A percentile compares a stretch with the other conserved stretches of the same genome.
These are phyloP conservation scores for Avena eriantha DNA, from an alignment of 176 grass and related monocot genomes.

Conservation along the genomic window DNA sequence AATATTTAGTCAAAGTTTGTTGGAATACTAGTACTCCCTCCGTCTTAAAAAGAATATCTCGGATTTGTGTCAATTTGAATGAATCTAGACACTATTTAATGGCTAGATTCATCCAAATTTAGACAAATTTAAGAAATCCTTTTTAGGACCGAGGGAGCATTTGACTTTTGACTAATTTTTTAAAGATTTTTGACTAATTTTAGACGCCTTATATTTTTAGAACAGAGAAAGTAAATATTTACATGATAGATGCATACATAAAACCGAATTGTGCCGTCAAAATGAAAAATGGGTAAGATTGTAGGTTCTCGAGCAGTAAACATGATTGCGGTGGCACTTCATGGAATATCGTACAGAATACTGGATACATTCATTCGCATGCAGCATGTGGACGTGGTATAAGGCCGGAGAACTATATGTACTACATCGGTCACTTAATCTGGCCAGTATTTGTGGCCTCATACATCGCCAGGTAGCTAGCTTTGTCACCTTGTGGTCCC, in stretches of 20 bases:
- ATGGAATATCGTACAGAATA: neutral
- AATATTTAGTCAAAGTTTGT: no score
- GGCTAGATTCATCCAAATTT: no score
- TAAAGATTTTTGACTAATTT: no score
- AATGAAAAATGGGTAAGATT: neutral
- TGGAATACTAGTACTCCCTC: no score
- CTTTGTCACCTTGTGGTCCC: neutral
- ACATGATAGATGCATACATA: neutral
- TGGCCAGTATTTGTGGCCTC: constrained; percentile 11
- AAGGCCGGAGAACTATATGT: neutral
- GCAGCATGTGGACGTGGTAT: neutral
- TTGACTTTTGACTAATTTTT: no score
- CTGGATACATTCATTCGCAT: neutral
- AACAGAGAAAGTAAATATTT: neutral
- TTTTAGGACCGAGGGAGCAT: no score
- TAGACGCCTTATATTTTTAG: no score
- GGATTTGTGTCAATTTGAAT: no score
- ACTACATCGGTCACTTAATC: constrained; percentile 9
- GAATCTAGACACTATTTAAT: no score
- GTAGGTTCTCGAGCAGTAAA: neutral
- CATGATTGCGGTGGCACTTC: neutral
- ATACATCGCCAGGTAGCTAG: neutral
- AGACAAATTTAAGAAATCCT: no score
- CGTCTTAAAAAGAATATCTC: no score
- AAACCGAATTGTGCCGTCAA: neutral